Percentiles rank a stretch among this genome's conserved stretches.
These are phyloP conservation scores for Leccinum disarticulatum DNA, from an alignment of 768 basidiomycete genomes.

Conservation along the genomic window DNA sequence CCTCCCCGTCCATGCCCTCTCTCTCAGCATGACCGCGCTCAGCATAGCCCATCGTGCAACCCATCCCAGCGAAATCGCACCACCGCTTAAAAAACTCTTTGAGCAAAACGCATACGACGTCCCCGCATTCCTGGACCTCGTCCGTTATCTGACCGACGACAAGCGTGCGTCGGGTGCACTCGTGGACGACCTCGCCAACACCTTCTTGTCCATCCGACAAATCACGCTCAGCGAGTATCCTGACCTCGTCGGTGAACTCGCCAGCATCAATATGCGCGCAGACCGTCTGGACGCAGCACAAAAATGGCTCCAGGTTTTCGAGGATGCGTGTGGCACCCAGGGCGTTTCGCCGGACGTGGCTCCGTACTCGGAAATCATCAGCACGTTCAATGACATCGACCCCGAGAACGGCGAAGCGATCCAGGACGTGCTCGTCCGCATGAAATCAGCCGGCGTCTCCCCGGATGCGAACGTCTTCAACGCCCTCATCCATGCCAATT, in stretches of 20 bases:
- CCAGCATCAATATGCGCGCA: conserved; percentile 36
- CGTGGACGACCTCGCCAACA: conserved; percentile 23
- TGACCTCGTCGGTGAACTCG: conserved; percentile 37
- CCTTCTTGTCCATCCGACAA: conserved; percentile 19
- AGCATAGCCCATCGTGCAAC: conserved; percentile 18
- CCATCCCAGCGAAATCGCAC: background rate
- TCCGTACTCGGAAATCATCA: conserved; percentile 43
- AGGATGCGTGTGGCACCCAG: conserved; percentile 22
- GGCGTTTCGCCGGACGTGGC: conserved; percentile 13
- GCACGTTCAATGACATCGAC: conserved; percentile 34
- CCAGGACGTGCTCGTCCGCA: conserved; percentile 38
- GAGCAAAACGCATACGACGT: conserved; percentile 17
- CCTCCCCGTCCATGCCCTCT: conserved; percentile 36
- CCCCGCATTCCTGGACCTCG: conserved; percentile 28
- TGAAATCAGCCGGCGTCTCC: conserved; percentile 37
- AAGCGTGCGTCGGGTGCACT: conserved; percentile 14
- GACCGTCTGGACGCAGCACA: conserved; percentile 33
- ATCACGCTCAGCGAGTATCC: conserved; percentile 30
- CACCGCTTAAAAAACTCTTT: conserved; percentile 16
- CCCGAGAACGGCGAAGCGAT: conserved; percentile 32
- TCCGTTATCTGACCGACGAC: conserved; percentile 19
- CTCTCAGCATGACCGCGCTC: conserved; percentile 42
- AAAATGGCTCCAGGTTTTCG: conserved; percentile 28
- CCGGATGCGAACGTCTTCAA: conserved; percentile 49
- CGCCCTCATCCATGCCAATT: conserved; percentile 43